These are phyloP conservation scores for Sugiyamaella pinicola DNA, from an alignment of 1,139 yeast species.

Conservation along the genomic window DNA sequence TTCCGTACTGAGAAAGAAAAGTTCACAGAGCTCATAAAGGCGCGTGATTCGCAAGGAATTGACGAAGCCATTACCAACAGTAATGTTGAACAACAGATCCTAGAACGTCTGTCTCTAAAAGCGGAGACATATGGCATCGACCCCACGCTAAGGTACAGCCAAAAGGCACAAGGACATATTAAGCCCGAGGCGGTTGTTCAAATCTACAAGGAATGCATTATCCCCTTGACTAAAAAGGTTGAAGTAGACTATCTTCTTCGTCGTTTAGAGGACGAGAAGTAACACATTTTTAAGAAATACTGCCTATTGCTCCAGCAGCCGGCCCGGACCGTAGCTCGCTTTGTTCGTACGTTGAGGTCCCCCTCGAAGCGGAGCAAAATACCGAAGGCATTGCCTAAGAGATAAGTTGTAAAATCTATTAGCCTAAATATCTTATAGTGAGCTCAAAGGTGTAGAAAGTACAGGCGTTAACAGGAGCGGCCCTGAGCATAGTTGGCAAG, in stretches of 20 bases:
- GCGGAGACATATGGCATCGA: constrained; percentile 88
- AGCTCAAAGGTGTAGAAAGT: constrained; percentile 91
- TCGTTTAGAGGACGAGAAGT: constrained; percentile 61
- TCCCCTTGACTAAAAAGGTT: constrained; percentile 91
- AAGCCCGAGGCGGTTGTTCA: constrained; percentile 78
- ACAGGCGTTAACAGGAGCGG: constrained; percentile 97
- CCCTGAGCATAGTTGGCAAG: constrained; percentile 85
- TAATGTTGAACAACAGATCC: constrained; percentile 81
- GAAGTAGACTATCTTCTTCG: constrained; percentile 88
- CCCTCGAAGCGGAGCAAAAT: no score
- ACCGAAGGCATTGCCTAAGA: not conserved
- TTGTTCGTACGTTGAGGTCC: no score
- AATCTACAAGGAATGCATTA: constrained; percentile 83
- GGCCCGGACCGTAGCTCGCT: no score
- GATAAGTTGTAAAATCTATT: constrained; percentile 4
- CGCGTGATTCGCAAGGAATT: constrained; percentile 69
- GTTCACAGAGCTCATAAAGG: constrained; percentile 65
- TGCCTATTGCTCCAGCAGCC: not conserved
- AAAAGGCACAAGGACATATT: constrained; percentile 72
- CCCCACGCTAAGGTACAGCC: constrained; percentile 71
- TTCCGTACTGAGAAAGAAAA: constrained; percentile 66
- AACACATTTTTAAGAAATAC: not conserved
- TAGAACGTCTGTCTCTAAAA: constrained; percentile 74
- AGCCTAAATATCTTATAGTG: constrained; percentile 53
- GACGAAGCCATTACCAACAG: constrained; percentile 81